These are phyloP conservation scores for Zygoascus ofunaensis DNA, from an alignment of 805 yeast genomes.

Conservation along the genomic window DNA sequence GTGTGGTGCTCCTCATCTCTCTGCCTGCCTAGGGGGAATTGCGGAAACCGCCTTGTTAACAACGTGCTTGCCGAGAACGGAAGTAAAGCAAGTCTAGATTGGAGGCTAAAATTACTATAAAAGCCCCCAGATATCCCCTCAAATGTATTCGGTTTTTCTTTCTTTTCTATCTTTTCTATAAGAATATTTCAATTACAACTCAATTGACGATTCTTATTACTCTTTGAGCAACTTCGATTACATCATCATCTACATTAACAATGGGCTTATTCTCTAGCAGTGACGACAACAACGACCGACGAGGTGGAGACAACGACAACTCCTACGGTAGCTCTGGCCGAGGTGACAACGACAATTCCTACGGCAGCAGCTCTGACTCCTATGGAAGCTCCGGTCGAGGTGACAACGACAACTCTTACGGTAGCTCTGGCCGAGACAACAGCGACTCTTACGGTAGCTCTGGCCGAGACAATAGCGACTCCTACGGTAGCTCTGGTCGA, in stretches of 20 bases:
- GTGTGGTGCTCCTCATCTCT: too few species aligned
- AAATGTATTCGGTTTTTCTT: background rate
- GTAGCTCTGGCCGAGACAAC: constrained; percentile 5
- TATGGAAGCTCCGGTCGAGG: constrained; percentile 7
- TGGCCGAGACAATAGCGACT: constrained; percentile 9
- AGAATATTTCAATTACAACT: background rate
- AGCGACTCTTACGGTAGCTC: constrained; percentile 17
- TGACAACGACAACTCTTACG: constrained; percentile 11
- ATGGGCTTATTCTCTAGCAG: constrained; percentile 12
- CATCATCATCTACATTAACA: constrained; percentile 5
- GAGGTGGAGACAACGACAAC: constrained; percentile 15
- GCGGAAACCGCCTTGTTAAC: too few species aligned
- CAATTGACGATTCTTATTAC: too few species aligned
- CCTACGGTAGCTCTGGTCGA: constrained; percentile 8
- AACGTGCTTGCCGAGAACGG: constrained; percentile 1
- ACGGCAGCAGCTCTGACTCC: constrained; percentile 7
- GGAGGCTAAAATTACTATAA: background rate
- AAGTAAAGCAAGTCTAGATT: too few species aligned
- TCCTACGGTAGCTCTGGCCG: constrained; percentile 12
- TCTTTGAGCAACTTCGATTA: background rate
- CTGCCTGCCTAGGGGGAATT: too few species aligned
- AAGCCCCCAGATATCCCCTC: background rate
- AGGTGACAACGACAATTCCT: constrained; percentile 5
- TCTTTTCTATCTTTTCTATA: too few species aligned
- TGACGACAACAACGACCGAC: constrained; percentile 15